phyloP scores from a whole-genome alignment of 371 early-diverging fungal species.

The Rhizopus arrhizus region DNA sequence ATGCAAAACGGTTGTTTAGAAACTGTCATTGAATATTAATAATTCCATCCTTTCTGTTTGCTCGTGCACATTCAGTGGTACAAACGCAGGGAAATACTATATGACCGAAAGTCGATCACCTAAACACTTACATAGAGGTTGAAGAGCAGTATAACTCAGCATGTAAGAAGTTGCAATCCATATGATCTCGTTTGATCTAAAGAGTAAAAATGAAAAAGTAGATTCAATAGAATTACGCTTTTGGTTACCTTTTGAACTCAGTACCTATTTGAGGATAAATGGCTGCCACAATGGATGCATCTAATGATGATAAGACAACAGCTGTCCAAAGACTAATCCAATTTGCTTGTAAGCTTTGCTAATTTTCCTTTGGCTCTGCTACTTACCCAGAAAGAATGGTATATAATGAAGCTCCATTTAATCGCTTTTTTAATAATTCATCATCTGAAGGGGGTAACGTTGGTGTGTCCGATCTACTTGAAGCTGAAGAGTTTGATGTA shows the following conservation, averaged over 20 bases:
- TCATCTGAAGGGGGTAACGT: slow-evolving; percentile 6
- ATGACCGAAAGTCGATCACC: too few species aligned
- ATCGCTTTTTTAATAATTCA: slow-evolving; percentile 35
- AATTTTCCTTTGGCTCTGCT: neutral
- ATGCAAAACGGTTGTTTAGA: neutral
- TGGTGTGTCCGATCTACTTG: slow-evolving; percentile 8
- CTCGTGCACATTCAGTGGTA: neutral
- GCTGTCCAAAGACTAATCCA: slow-evolving; percentile 40
- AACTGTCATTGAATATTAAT: neutral
- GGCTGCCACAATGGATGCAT: slow-evolving; percentile 82
- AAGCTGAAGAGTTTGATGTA: slow-evolving; percentile 30
- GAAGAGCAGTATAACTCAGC: slow-evolving; percentile 74
- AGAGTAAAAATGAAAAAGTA: neutral
- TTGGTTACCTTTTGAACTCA: slow-evolving; percentile 63
- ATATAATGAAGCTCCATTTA: slow-evolving; percentile 41
- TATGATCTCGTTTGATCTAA: slow-evolving; percentile 56
- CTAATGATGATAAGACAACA: slow-evolving; percentile 72
- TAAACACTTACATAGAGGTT: slow-evolving; percentile 68
- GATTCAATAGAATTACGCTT: neutral
- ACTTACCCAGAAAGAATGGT: slow-evolving; percentile 43
- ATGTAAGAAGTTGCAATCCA: slow-evolving; percentile 81
- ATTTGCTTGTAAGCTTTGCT: neutral
- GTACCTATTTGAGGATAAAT: slow-evolving; percentile 75
- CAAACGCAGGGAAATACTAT: neutral
- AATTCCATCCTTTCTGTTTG: neutral